Conservation (phyloP, 495 filamentous ascomycete genomes). For the Xylaria acuta region DNA sequence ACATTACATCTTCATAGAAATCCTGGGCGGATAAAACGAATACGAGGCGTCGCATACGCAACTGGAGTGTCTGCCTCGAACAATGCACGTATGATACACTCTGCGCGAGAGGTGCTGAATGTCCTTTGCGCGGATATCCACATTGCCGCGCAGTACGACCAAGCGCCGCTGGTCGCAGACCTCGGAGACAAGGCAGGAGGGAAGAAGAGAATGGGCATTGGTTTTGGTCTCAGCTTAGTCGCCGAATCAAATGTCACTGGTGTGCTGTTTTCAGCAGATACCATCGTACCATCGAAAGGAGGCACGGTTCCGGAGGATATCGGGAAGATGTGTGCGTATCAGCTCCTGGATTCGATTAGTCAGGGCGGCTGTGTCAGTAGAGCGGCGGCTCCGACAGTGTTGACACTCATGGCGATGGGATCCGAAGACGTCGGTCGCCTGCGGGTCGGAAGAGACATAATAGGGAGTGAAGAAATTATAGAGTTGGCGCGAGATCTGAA, state of each 20-base stretch:
- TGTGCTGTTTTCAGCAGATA: conserved; percentile 85
- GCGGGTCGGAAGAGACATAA: conserved; percentile 72
- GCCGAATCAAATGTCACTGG: conserved; percentile 85
- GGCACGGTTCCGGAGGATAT: conserved; percentile 88
- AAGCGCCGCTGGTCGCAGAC: conserved; percentile 71
- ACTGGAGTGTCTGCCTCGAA: conserved; percentile 89
- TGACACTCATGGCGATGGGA: conserved; percentile 97
- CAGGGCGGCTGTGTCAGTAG: conserved; percentile 82
- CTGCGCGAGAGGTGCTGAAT: conserved; percentile 86
- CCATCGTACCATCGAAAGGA: conserved; percentile 78
- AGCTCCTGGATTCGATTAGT: conserved; percentile 81
- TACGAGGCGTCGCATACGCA: conserved; percentile 91
- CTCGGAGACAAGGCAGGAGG: conserved; percentile 62
- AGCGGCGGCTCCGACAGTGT: conserved; percentile 69
- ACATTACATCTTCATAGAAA: conserved; percentile 85
- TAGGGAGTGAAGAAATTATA: conserved; percentile 80
- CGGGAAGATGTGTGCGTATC: conserved; percentile 83
- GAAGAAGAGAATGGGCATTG: conserved; percentile 64
- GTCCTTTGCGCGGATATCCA: conserved; percentile 85
- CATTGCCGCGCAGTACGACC: conserved; percentile 67
- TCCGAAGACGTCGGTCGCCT: conserved; percentile 65
- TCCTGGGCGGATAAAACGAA: conserved; percentile 83
- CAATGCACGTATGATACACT: conserved; percentile 94
- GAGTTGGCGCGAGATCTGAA: conserved; percentile 81
- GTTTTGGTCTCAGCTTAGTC: conserved; percentile 88